Evolutionary conservation across 805 yeast genomes (phyloP), one percentile per base, ranked within the genome.

Genomic region (Wickerhamiella dianesei): DNA sequence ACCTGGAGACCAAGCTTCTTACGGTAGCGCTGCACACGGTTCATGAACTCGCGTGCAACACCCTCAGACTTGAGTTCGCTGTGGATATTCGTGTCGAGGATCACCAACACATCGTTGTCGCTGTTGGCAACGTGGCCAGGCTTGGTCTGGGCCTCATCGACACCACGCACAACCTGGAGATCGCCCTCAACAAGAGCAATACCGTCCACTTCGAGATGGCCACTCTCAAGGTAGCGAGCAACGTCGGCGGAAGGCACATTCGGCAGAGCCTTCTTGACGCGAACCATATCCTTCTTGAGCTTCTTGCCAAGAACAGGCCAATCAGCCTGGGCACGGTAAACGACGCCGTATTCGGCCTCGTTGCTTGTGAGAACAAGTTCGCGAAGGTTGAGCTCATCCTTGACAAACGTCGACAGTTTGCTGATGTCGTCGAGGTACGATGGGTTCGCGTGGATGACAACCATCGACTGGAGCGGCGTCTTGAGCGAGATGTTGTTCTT

Each of bases 301-400:
- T 92, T 92, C 75, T 89, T 92, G 70, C 99, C 99, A 56, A 92
- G 75, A 18, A 87, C 85, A 49, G 97, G 95, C 98, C 99, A 92
- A 71, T 92, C 99, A 43, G 98, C 98, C 65, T 84, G 94, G 40
- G 89, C 96, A 53, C 75, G 77, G 72, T 88, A 89, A 63, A 81
- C 83, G 51, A 92, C 97, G 59, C 88, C 92, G 63, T 88, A 89
- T 61, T 81, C 79, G 57, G 73, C 79, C 70, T 92, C 99, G 62
- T 92, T 96, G 20, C 83, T 73, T 18, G 96, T 87, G 58, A 92
- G 80, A 58, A 85, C 70, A 46, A 92, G 64, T 56, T 84, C 92
- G 66, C 95, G 82, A 50, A 92, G 82, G 62, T 92, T 92, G 65
- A 92, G 77, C 70, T 92, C 98, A 59, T 89, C 97, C 48, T 75